Percentiles rank a stretch among this genome's conserved stretches.
phyloP scores from a whole-genome alignment of 139 green algal species.

The Desmodesmus armatus region DNA sequence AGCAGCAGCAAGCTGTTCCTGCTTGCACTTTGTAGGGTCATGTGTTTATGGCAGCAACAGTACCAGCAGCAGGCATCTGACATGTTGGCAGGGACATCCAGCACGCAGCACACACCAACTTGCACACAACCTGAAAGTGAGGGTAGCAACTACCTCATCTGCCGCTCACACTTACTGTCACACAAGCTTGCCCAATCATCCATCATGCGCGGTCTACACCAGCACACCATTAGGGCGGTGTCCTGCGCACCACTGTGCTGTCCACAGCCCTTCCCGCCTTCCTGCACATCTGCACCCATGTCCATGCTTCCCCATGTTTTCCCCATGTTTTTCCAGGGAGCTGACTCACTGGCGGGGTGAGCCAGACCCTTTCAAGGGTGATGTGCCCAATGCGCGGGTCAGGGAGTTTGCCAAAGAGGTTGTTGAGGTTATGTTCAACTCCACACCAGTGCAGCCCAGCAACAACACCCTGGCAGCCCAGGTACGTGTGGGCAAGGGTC shows the following conservation, averaged over 20 bases:
- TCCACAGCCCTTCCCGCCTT: not conserved
- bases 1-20: too few species aligned
- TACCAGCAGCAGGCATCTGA: too few species aligned
- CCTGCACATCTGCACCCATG: not conserved
- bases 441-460: slow-evolving; percentile 4
- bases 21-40: too few species aligned
- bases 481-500: too few species aligned
- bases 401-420: slow-evolving; percentile 71
- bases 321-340: slow-evolving; percentile 52
- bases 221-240: not conserved
- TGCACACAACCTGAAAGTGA: too few species aligned
- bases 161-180: not conserved
- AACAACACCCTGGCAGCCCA: slow-evolving; percentile 39
- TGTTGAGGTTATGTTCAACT: slow-evolving; percentile 68
- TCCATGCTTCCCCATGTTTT: not conserved
- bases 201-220: too few species aligned
- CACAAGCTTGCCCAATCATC: too few species aligned
- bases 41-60: too few species aligned
- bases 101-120: too few species aligned
- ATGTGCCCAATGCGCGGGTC: slow-evolving; percentile 70
- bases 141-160: not conserved
- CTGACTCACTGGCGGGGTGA: slow-evolving; percentile 68
- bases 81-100: too few species aligned
- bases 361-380: slow-evolving; percentile 74
- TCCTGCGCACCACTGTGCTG: not conserved